Evolutionary conservation across 805 yeast species (phyloP).

Genomic region (Teunomyces pallodes): DNA sequence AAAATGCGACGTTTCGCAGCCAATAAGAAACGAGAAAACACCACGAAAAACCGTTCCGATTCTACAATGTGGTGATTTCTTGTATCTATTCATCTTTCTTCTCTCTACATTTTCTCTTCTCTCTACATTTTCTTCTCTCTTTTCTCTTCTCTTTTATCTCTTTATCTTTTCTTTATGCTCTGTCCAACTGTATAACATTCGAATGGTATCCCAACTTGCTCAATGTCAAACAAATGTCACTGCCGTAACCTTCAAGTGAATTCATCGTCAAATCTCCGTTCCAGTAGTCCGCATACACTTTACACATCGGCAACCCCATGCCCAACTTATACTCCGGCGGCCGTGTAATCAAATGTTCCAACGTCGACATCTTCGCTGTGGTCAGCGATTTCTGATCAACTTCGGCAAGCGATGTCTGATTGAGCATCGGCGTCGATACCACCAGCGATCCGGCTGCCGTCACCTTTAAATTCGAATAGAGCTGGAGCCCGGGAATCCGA

Average conservation of each 20-base stretch:
- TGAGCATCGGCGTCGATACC: constrained; percentile 20
- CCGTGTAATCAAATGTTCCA: constrained; percentile 64
- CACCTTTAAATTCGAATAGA: constrained; percentile 41
- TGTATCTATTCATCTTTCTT: not conserved
- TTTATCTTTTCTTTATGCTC: constrained; percentile 43
- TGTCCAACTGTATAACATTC: constrained; percentile 65
- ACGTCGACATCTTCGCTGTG: constrained; percentile 46
- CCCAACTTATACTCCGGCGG: constrained; percentile 78
- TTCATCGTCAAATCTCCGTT: constrained; percentile 84
- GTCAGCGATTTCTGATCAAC: constrained; percentile 16
- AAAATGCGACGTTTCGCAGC: not conserved
- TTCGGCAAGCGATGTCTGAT: constrained; percentile 43
- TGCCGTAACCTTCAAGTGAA: constrained; percentile 87
- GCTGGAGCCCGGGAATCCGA: constrained; percentile 59
- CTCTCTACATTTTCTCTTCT: not conserved
- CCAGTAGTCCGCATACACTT: constrained; percentile 95
- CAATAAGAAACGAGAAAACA: not conserved
- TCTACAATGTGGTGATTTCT: no score
- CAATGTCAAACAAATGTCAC: constrained; percentile 78
- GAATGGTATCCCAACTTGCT: constrained; percentile 73
- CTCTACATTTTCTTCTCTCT: not conserved
- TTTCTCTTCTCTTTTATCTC: not conserved
- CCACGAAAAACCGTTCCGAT: no score
- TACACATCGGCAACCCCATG: constrained; percentile 87
- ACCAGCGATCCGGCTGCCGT: constrained; percentile 40